These are phyloP conservation scores for Pisolithus tinctorius DNA, from an alignment of 768 basidiomycete genomes.

Conservation along the genomic window DNA sequence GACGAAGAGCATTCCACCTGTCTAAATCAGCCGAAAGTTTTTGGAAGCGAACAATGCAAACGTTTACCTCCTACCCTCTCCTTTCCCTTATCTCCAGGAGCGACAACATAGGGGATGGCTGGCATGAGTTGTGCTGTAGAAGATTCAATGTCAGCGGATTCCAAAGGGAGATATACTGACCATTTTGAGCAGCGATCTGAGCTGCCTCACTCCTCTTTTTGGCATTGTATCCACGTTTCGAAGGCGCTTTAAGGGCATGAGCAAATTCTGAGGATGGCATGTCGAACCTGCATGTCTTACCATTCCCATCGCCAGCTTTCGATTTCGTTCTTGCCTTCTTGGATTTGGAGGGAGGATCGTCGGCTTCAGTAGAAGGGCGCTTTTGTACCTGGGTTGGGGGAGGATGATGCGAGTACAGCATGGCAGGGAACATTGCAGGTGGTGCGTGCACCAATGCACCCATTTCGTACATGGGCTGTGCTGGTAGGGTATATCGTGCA, in stretches of 20 bases:
- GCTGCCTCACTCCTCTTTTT: conserved; percentile 71
- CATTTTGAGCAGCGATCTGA: conserved; percentile 57
- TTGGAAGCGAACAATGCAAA: neutral
- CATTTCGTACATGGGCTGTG: conserved; percentile 27
- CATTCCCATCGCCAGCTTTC: conserved; percentile 28
- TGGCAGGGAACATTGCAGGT: conserved; percentile 19
- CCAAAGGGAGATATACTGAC: conserved; percentile 29
- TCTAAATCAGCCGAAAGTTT: conserved; percentile 1
- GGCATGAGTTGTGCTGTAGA: conserved; percentile 40
- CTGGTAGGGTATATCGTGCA: conserved; percentile 38
- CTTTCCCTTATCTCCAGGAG: conserved; percentile 36
- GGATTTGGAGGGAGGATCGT: conserved; percentile 35
- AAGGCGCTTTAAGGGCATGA: conserved; percentile 26
- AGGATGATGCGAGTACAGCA: conserved; percentile 25
- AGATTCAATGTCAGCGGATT: conserved; percentile 11
- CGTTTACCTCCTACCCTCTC: conserved; percentile 35
- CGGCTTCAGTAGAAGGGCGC: conserved; percentile 32
- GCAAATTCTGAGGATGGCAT: conserved; percentile 5
- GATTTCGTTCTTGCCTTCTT: conserved; percentile 41
- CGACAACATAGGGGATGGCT: conserved; percentile 36
- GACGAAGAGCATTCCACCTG: conserved; percentile 26
- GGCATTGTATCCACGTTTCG: conserved; percentile 62
- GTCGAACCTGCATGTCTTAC: conserved; percentile 13
- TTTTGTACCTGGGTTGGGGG: conserved; percentile 28
- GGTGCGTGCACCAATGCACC: conserved; percentile 27